These are phyloP conservation scores for Melaleuca quinquenervia DNA, from an alignment of 345 rosid genomes.

Conservation along the genomic window DNA sequence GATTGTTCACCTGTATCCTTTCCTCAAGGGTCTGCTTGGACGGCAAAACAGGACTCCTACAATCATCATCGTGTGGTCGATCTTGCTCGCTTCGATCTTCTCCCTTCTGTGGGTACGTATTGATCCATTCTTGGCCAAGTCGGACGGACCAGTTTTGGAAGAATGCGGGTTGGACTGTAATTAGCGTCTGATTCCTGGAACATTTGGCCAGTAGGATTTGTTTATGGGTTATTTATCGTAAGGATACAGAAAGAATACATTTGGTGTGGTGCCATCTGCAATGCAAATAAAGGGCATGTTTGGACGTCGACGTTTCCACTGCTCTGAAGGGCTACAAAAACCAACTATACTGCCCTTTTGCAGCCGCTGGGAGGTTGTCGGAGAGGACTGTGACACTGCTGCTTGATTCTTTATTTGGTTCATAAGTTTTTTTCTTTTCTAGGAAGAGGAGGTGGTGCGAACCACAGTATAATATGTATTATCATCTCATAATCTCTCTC, in stretches of 20 bases:
- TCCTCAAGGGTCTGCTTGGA: slow-evolving; percentile 53
- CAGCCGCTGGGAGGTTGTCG: background rate
- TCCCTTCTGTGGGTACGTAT: slow-evolving; percentile 57
- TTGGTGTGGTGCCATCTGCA: slow-evolving; percentile 2
- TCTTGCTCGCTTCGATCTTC: slow-evolving; percentile 56
- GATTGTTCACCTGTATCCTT: slow-evolving; percentile 57
- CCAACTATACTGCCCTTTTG: background rate
- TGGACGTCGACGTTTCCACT: background rate
- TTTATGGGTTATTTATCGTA: background rate
- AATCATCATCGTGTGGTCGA: slow-evolving; percentile 62
- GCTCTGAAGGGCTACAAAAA: background rate
- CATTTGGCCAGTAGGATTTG: background rate
- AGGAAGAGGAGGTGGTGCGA: background rate
- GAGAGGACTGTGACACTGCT: background rate
- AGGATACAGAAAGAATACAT: background rate
- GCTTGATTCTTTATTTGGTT: slow-evolving; percentile 5
- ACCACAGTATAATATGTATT: background rate
- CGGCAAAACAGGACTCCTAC: slow-evolving; percentile 53
- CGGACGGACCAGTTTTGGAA: slow-evolving; percentile 38
- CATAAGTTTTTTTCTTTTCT: background rate
- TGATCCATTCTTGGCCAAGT: slow-evolving; percentile 44
- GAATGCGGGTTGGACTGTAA: slow-evolving; percentile 64
- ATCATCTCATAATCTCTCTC: background rate
- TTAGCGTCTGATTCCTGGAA: slow-evolving; percentile 3
- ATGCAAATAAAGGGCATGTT: slow-evolving; percentile 5